Evolutionary conservation across 2,329 filamentous ascomycete species (phyloP).

Genomic region (Clarireedia paspali): DNA sequence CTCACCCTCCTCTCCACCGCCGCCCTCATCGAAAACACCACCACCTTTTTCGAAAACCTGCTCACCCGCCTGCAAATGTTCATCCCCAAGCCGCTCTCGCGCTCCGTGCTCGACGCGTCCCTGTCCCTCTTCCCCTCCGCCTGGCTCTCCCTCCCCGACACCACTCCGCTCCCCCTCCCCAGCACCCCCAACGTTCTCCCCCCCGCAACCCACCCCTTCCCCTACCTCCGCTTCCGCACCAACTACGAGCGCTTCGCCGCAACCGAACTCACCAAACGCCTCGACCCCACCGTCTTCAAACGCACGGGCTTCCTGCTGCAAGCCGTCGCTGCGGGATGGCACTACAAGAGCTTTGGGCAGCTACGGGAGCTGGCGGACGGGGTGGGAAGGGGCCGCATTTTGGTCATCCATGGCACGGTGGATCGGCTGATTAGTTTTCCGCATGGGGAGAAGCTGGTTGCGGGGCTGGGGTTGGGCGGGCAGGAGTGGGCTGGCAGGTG

Average conservation of each 20-base stretch:
- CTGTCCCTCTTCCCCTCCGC: constrained; percentile 55
- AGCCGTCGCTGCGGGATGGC: constrained; percentile 70
- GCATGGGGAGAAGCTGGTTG: constrained; percentile 62
- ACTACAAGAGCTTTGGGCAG: constrained; percentile 64
- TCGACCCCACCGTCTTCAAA: constrained; percentile 52
- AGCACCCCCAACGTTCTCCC: constrained; percentile 34
- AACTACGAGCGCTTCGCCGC: constrained; percentile 81
- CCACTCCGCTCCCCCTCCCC: constrained; percentile 36
- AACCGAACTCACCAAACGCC: constrained; percentile 66
- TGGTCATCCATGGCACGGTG: constrained; percentile 45
- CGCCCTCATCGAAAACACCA: constrained; percentile 52
- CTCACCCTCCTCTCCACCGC: constrained; percentile 57
- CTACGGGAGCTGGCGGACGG: constrained; percentile 56
- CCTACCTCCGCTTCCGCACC: constrained; percentile 53
- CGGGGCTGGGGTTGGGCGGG: constrained; percentile 49
- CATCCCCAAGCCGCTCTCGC: constrained; percentile 64
- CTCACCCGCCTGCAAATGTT: constrained; percentile 47
- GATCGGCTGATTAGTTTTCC: constrained; percentile 73
- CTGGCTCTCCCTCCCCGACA: constrained; percentile 59
- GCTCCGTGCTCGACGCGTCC: constrained; percentile 56
- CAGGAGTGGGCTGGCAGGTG: constrained; percentile 43
- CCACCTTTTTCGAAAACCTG: constrained; percentile 58
- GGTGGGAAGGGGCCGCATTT: constrained; percentile 66
- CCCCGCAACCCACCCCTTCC: constrained; percentile 22
- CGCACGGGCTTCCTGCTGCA: constrained; percentile 67